Conservation (phyloP, 352 stramenopile species). For the Phytophthora pini region DNA sequence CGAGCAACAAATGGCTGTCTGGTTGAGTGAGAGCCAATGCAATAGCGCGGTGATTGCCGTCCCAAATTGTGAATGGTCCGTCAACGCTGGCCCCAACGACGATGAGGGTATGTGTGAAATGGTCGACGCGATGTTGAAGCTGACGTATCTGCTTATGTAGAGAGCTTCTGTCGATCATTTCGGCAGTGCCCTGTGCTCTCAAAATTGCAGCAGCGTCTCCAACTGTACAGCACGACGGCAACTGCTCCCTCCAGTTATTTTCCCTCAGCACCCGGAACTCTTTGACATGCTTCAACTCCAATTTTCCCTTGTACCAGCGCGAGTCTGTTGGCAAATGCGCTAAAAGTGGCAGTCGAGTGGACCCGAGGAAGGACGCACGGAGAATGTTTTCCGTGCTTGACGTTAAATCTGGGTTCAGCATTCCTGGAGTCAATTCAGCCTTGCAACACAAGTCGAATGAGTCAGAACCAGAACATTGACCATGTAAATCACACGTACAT, state of each 20-base stretch:
- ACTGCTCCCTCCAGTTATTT: constrained; percentile 31
- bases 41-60: constrained; percentile 47
- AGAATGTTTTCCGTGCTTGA: constrained; percentile 39
- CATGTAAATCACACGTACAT: constrained; percentile 29
- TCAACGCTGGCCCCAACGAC: constrained; percentile 29
- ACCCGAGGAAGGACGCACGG: constrained; percentile 37
- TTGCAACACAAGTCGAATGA: constrained; percentile 2
- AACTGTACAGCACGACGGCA: constrained; percentile 36
- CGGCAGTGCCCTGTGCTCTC: constrained; percentile 2
- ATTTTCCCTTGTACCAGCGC: constrained; percentile 34
- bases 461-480: constrained; percentile 4
- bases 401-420: constrained; percentile 26
- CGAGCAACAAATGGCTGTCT: constrained; percentile 24
- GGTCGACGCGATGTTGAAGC: constrained; percentile 33
- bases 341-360: constrained; percentile 34
- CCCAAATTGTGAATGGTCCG: constrained; percentile 45
- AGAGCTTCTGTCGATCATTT: not conserved
- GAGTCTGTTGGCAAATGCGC: constrained; percentile 39
- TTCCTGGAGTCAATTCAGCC: constrained; percentile 32
- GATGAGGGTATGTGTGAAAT: constrained; percentile 41
- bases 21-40: constrained; percentile 23
- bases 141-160: constrained; percentile 27
- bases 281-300: constrained; percentile 23
- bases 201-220: constrained; percentile 17
- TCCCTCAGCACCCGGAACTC: constrained; percentile 42